Evolutionary conservation across 345 rosid species (phyloP).

Genomic region (Streptanthus diversifolius): DNA sequence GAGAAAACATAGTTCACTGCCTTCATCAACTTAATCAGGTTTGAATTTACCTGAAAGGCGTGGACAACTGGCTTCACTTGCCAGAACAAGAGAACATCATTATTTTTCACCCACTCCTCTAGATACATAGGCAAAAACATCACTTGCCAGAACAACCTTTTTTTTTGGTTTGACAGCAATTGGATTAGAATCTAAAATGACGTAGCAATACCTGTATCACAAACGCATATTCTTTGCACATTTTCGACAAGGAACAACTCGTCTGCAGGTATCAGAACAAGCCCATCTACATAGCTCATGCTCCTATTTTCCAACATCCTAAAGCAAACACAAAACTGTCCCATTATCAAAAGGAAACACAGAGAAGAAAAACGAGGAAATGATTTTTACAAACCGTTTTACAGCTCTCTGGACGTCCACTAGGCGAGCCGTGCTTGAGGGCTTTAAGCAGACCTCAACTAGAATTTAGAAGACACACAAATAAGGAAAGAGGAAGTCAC

Average conservation of each 20-base stretch:
- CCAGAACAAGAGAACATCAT: slow-evolving; percentile 91
- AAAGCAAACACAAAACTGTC: slow-evolving; percentile 11
- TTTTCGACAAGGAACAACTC: slow-evolving; percentile 68
- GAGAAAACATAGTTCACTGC: neutral
- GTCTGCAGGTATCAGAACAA: slow-evolving; percentile 62
- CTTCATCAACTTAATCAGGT: neutral
- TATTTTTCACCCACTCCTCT: slow-evolving; percentile 81
- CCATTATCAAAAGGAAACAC: neutral
- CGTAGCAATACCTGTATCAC: slow-evolving; percentile 61
- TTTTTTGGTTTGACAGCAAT: neutral
- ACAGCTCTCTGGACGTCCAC: slow-evolving; percentile 69
- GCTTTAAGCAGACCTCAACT: slow-evolving; percentile 94
- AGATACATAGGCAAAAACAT: slow-evolving; percentile 26
- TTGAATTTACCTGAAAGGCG: slow-evolving; percentile 76
- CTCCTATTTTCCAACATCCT: slow-evolving; percentile 94
- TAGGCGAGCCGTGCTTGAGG: slow-evolving; percentile 72
- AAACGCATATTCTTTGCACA: slow-evolving; percentile 64
- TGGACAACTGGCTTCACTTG: slow-evolving; percentile 91
- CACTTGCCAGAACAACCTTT: neutral
- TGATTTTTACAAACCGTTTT: slow-evolving; percentile 47
- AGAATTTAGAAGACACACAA: neutral
- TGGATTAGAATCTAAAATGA: neutral
- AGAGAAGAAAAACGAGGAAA: neutral
- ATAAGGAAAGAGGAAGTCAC: neutral
- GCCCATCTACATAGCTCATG: slow-evolving; percentile 85